A percentile compares a stretch with the other conserved stretches of the same genome.
These are phyloP conservation scores for Acanthamoeba lenticulata DNA, from an alignment of 208 protist genomes.

Conservation along the genomic window DNA sequence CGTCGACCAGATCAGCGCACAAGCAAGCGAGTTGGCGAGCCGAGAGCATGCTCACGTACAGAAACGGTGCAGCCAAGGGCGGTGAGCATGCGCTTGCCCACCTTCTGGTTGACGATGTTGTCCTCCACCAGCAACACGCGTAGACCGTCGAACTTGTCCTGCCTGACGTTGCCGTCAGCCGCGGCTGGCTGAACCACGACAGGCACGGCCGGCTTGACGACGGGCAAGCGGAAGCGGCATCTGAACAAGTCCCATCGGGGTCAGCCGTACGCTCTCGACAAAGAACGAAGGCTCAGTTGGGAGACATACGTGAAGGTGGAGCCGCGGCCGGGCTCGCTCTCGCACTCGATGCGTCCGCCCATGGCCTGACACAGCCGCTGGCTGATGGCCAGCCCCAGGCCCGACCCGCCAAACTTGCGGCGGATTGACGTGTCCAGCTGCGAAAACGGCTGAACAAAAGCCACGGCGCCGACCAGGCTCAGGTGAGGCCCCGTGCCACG, in stretches of 20 bases:
- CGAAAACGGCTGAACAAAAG: slow-evolving; percentile 19
- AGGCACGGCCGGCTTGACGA: too few relatives aligned
- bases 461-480: too few relatives aligned
- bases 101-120: not conserved
- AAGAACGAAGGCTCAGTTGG: too few relatives aligned
- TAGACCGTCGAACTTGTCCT: not conserved
- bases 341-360: not conserved
- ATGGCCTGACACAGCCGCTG: not conserved
- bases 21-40: not conserved
- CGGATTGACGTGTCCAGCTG: not conserved
- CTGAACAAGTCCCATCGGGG: not conserved
- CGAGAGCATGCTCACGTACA: not conserved
- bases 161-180: not conserved
- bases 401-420: slow-evolving; percentile 30
- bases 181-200: not conserved
- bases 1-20: too few relatives aligned
- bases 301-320: not conserved
- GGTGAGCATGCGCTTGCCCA: not conserved
- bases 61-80: not conserved
- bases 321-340: not conserved
- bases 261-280: too few relatives aligned
- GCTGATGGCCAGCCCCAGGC: slow-evolving; percentile 12
- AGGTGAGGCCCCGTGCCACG: not conserved
- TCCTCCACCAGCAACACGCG: not conserved
- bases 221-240: not conserved